Conservation (phyloP, 768 basidiomycete species). For the Lactarius hengduanensis region DNA sequence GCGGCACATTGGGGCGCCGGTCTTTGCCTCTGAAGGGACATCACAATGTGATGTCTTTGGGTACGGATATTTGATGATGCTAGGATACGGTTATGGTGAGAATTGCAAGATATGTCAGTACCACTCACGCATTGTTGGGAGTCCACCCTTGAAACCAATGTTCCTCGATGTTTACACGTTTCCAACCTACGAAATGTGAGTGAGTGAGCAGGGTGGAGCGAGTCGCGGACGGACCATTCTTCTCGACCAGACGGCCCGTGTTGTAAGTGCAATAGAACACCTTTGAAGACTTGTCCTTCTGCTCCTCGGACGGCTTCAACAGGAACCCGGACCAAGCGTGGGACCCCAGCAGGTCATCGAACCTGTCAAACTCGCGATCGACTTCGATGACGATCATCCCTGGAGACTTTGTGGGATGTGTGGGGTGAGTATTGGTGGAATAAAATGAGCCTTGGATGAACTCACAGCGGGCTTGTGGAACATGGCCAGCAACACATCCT, state of each 20-base stretch:
- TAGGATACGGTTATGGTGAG: constrained; percentile 17
- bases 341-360: constrained; percentile 42
- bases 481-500: constrained; percentile 39
- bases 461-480: constrained; percentile 48
- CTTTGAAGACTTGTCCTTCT: constrained; percentile 33
- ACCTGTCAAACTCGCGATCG: constrained; percentile 34
- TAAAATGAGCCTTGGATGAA: constrained; percentile 6
- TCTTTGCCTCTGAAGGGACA: constrained; percentile 41
- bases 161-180: constrained; percentile 45
- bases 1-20: constrained; percentile 42
- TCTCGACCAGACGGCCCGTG: constrained; percentile 44
- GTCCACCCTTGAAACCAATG: constrained; percentile 41
- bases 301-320: constrained; percentile 34
- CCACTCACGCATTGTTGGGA: constrained; percentile 34
- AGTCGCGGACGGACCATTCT: constrained; percentile 39
- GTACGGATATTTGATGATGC: constrained; percentile 41
- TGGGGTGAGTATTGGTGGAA: neutral
- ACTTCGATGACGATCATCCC: constrained; percentile 49
- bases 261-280: constrained; percentile 44
- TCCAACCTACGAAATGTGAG: constrained; percentile 41
- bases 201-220: neutral
- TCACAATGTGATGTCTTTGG: constrained; percentile 41
- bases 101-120: constrained; percentile 2
- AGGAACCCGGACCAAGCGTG: constrained; percentile 47
- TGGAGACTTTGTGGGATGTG: constrained; percentile 36